Conservation (phyloP, 2,329 filamentous ascomycete species). For the Ambrosiella xylebori region DNA sequence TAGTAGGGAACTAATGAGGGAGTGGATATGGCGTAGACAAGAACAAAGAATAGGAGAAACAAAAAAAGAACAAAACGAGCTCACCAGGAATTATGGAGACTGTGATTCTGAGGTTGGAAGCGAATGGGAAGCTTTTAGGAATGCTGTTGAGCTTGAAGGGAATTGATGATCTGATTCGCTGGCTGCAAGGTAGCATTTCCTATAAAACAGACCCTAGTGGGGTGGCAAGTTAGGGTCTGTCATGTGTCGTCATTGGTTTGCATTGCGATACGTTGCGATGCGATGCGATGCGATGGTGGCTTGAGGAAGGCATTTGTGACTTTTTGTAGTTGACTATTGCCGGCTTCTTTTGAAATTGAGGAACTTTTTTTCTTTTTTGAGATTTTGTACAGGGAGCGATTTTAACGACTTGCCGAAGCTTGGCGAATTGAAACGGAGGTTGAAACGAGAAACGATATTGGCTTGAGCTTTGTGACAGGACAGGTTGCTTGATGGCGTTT, state of each 20-base stretch:
- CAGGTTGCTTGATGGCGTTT: background rate
- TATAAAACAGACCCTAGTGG: no score
- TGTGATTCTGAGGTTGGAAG: background rate
- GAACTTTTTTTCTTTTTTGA: background rate
- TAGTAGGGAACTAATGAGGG: background rate
- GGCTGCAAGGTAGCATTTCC: no score
- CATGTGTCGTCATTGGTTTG: background rate
- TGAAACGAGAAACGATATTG: background rate
- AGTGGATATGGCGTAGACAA: background rate
- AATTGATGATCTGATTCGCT: background rate
- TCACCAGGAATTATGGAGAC: no score
- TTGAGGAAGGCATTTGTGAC: background rate
- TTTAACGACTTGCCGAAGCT: background rate
- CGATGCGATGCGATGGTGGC: background rate
- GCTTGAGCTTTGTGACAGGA: background rate
- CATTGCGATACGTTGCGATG: background rate
- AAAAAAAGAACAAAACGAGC: no score
- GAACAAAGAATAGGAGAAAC: no score
- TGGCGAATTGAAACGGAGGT: background rate
- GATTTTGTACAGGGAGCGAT: background rate
- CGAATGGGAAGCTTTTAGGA: background rate
- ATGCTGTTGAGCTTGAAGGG: background rate
- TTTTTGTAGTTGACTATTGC: background rate
- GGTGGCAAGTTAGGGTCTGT: no score
- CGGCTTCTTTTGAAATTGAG: background rate